phyloP scores from a whole-genome alignment of 805 yeast genomes.

The Clavispora santaluciae region DNA sequence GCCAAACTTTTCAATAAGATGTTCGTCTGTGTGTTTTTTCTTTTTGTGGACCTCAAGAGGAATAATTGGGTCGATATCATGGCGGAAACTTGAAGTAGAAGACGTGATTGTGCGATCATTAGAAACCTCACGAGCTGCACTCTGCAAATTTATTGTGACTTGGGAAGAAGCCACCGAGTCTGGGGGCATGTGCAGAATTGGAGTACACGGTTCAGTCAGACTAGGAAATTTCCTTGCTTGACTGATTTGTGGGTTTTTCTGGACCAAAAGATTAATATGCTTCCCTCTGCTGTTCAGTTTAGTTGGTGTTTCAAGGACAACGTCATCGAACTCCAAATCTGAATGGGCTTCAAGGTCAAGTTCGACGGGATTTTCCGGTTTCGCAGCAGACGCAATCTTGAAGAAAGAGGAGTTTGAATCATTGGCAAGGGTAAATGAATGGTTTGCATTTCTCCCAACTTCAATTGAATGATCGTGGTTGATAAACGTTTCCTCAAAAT shows the following conservation, averaged over 20 bases:
- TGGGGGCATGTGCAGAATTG: conserved; percentile 14
- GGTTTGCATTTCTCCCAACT: conserved; percentile 30
- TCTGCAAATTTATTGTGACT: conserved; percentile 14
- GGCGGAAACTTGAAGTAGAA: conserved; percentile 2
- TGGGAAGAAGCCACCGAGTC: conserved; percentile 20
- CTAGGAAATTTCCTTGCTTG: neutral
- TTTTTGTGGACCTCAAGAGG: neutral
- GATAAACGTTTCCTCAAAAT: conserved; percentile 11
- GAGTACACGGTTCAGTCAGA: conserved; percentile 15
- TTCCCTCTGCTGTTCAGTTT: conserved; percentile 18
- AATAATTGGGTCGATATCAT: neutral
- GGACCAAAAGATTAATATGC: conserved; percentile 5
- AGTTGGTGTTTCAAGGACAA: conserved; percentile 38
- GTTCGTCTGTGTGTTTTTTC: conserved; percentile 32
- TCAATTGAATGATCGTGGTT: conserved; percentile 28
- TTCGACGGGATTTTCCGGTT: conserved; percentile 14
- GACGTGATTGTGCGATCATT: conserved; percentile 10
- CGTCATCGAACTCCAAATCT: conserved; percentile 15
- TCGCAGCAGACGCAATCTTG: conserved; percentile 20
- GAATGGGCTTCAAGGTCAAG: conserved; percentile 17
- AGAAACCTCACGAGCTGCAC: conserved; percentile 5
- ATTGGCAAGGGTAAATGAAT: conserved; percentile 19
- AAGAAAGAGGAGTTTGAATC: conserved; percentile 33
- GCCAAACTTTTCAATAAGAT: conserved; percentile 48
- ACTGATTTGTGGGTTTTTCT: conserved; percentile 1